phyloP scores from a whole-genome alignment of 495 filamentous ascomycete species.

The Lepidopterella palustris region DNA sequence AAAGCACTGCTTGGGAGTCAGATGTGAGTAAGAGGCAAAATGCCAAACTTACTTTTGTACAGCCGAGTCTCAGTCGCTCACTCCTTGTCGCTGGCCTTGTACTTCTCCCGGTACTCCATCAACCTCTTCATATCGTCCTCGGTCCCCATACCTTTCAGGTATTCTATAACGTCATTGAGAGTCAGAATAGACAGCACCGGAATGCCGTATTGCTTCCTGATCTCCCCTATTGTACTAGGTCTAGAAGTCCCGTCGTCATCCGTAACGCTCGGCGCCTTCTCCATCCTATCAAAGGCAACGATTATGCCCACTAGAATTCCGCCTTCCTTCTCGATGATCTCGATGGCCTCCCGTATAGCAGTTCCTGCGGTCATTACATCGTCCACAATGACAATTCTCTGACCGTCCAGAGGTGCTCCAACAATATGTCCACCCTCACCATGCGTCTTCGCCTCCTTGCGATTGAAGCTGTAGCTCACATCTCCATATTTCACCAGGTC shows the following conservation, averaged over 20 bases:
- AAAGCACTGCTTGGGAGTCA: no score
- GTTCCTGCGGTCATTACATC: conserved; percentile 95
- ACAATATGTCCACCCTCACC: conserved; percentile 91
- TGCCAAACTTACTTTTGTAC: no score
- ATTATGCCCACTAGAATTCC: conserved; percentile 78
- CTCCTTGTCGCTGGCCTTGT: conserved; percentile 53
- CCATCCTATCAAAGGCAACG: conserved; percentile 80
- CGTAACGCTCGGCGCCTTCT: conserved; percentile 54
- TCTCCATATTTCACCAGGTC: conserved; percentile 48
- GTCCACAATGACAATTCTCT: conserved; percentile 82
- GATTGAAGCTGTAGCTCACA: conserved; percentile 82
- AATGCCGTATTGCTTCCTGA: conserved; percentile 55
- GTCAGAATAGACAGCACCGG: conserved; percentile 41
- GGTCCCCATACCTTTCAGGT: conserved; percentile 46
- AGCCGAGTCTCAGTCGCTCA: not conserved
- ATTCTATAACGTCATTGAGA: conserved; percentile 75
- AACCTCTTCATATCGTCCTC: conserved; percentile 62
- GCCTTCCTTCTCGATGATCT: conserved; percentile 72
- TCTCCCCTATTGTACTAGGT: conserved; percentile 58
- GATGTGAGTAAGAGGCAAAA: no score
- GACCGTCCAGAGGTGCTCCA: conserved; percentile 73
- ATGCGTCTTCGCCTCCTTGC: conserved; percentile 91
- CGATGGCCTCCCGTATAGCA: conserved; percentile 83
- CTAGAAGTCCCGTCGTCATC: conserved; percentile 33
- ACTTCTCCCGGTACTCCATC: conserved; percentile 73